Evolutionary conservation across 257 asterid genomes (phyloP), one percentile per base, ranked within the genome.

Genomic region (Linaria vulgaris): DNA sequence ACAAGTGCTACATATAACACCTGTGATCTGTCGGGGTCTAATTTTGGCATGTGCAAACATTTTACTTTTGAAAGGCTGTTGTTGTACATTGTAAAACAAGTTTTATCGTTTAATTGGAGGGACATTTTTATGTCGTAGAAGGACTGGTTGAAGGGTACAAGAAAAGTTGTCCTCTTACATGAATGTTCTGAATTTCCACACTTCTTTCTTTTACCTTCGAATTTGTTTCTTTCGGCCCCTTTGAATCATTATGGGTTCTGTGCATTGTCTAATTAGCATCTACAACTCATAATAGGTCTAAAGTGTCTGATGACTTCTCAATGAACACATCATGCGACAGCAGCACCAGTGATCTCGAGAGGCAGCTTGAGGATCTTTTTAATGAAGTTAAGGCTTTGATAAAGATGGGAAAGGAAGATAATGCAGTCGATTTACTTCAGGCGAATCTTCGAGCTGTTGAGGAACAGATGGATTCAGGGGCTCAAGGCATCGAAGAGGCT

Each of bases 371-470:
- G 74, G 81, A 77, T 67, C 78, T 92, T 48, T 79, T 92, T 79
- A 56, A 59, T 73, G 89, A 85, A 78, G 88, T 92, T 54, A 87
- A 77, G 82, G 63, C 70, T 64, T 65, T 85, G 90, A 75, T 89
- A 51, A 72, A 72, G 64, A 60, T 54, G 73, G 97, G 95, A 68
- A 85, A 83, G 80, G 72, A 80, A 63, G 86, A 80, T 41, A 95
- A 85, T 55, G 96, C 97, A 16, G 58, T 67, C 1, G 81, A 83
- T 75, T 69, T 88, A 68, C 96, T 92, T 63, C 82, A 72, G 68
- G 98, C 98, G 60, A 92, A 92, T 80, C 85, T 79, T 73, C 81
- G 83, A 72, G 84, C 87, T 65, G 88, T 83, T 52, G 79, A 71
- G 72, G 91, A 78, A 60, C 95, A 79, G 79, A 66, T 91, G 70